Evolutionary conservation across 1,139 yeast species (phyloP).

Genomic region (Pichia sp.): DNA sequence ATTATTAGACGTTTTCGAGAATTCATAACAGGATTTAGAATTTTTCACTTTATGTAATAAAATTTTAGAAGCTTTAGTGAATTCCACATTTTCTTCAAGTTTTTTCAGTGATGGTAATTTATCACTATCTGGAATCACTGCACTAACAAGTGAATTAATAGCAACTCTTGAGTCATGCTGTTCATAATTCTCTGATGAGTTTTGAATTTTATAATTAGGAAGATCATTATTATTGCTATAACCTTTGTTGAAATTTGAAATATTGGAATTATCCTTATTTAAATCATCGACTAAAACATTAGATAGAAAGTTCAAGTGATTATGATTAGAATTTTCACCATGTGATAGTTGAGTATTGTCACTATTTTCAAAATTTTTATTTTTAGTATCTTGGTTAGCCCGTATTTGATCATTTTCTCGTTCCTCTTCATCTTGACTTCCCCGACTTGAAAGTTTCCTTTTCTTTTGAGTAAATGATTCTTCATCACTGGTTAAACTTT

Average conservation of each 20-base stretch:
- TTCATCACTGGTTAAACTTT: slow-evolving; percentile 11
- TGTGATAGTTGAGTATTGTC: too few relatives aligned
- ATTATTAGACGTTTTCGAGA: slow-evolving; percentile 27
- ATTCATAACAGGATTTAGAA: slow-evolving; percentile 58
- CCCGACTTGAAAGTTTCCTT: slow-evolving; percentile 2
- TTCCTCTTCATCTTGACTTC: slow-evolving; percentile 1
- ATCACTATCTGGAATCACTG: slow-evolving; percentile 18
- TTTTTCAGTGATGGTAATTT: slow-evolving; percentile 21
- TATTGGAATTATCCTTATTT: background rate
- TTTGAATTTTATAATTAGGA: slow-evolving; percentile 14
- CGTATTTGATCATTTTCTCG: background rate
- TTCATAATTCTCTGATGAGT: slow-evolving; percentile 13
- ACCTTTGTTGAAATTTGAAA: too few relatives aligned
- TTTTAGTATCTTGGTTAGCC: background rate
- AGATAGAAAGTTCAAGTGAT: slow-evolving; percentile 1
- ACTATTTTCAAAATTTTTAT: too few relatives aligned
- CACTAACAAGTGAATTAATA: slow-evolving; percentile 26
- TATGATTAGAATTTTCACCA: background rate
- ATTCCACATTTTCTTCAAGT: slow-evolving; percentile 21
- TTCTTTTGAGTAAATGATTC: slow-evolving; percentile 5
- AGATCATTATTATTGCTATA: slow-evolving; percentile 1
- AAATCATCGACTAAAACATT: slow-evolving; percentile 4
- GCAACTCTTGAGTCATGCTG: slow-evolving; percentile 25
- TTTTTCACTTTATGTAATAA: slow-evolving; percentile 45
- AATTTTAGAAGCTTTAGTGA: slow-evolving; percentile 19